Evolutionary conservation across 352 stramenopile genomes (phyloP).

Genomic region (Phytophthora sansomeana): DNA sequence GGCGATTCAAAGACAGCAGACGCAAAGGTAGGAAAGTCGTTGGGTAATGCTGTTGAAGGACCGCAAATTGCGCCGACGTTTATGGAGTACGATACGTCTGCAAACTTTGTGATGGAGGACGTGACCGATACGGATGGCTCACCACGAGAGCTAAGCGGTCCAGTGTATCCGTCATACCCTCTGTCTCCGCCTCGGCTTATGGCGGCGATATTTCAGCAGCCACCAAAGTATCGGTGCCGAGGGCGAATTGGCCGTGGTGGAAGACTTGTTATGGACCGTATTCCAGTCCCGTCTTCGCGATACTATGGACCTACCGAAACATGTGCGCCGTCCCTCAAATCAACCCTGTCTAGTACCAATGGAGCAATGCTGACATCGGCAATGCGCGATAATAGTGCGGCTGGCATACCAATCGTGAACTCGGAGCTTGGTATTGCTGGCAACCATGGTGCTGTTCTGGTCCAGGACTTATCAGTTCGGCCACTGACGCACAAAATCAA

Average conservation of each 20-base stretch:
- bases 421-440: slow-evolving; percentile 28
- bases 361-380: not conserved
- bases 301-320: slow-evolving; percentile 66
- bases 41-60: slow-evolving; percentile 33
- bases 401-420: slow-evolving; percentile 8
- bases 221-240: slow-evolving; percentile 75
- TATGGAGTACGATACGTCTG: slow-evolving; percentile 79
- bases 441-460: slow-evolving; percentile 62
- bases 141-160: slow-evolving; percentile 29
- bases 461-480: slow-evolving; percentile 71
- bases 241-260: slow-evolving; percentile 78
- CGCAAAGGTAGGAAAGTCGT: slow-evolving; percentile 21
- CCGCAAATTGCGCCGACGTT: slow-evolving; percentile 57
- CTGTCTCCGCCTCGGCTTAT: slow-evolving; percentile 67
- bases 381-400: slow-evolving; percentile 14
- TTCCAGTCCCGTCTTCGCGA: slow-evolving; percentile 59
- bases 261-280: slow-evolving; percentile 77
- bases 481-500: slow-evolving; percentile 61
- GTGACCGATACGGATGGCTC: slow-evolving; percentile 41
- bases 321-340: slow-evolving; percentile 52
- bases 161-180: slow-evolving; percentile 74
- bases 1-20: slow-evolving; percentile 22
- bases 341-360: slow-evolving; percentile 2
- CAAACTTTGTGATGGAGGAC: slow-evolving; percentile 66
- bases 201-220: slow-evolving; percentile 72